Evolutionary conservation across 2,329 filamentous ascomycete species (phyloP).

Genomic region (Diaporthe caulivora): DNA sequence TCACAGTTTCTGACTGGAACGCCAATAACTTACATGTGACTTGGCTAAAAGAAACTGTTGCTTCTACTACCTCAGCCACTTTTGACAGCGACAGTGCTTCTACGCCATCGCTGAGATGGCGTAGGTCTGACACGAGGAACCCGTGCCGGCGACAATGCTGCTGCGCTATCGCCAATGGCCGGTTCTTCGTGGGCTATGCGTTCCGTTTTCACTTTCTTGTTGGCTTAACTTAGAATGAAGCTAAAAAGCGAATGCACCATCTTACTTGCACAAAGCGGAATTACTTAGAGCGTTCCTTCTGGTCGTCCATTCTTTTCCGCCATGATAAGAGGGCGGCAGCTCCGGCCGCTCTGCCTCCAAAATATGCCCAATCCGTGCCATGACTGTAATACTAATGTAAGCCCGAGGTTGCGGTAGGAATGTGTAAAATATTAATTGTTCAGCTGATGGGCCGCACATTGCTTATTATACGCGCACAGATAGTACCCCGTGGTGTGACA

Average conservation of each 20-base stretch:
- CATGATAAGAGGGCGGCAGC: too few species aligned
- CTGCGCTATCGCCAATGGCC: slow-evolving; percentile 61
- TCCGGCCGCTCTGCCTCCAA: background rate
- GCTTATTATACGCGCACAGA: background rate
- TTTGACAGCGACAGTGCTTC: slow-evolving; percentile 68
- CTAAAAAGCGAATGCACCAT: background rate
- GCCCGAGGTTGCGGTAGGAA: background rate
- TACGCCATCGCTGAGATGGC: slow-evolving; percentile 69
- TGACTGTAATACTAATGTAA: background rate
- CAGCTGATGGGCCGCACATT: background rate
- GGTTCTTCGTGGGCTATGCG: slow-evolving; percentile 39
- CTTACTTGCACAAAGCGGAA: background rate
- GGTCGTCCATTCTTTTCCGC: background rate
- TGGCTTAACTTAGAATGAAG: slow-evolving; percentile 6
- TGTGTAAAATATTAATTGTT: slow-evolving; percentile 22
- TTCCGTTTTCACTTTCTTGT: slow-evolving; percentile 27
- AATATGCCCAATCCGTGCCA: background rate
- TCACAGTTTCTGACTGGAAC: slow-evolving; percentile 39
- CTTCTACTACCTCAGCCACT: slow-evolving; percentile 38
- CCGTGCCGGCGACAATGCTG: slow-evolving; percentile 63
- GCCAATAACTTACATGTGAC: background rate
- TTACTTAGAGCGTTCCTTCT: background rate
- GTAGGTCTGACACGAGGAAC: slow-evolving; percentile 58
- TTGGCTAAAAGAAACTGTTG: slow-evolving; percentile 41
- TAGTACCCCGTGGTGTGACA: too few species aligned